Evolutionary conservation across 2,329 filamentous ascomycete genomes (phyloP).

Genomic region (Penicillium psychrosexuale): DNA sequence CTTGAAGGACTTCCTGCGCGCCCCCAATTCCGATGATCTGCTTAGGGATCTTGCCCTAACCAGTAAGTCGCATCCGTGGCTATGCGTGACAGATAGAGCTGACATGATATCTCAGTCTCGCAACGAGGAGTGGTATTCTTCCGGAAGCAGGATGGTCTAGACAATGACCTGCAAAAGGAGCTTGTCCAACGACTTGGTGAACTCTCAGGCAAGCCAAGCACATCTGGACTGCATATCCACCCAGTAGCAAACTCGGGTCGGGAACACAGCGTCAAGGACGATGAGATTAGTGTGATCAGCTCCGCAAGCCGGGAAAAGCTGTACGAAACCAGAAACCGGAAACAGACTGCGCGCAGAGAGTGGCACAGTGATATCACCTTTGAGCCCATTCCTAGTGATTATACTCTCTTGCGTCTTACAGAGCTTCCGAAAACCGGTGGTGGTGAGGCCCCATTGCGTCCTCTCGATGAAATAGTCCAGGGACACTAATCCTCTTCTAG

Average conservation of each 20-base stretch:
- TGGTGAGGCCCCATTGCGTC: constrained; percentile 23
- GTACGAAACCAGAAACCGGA: constrained; percentile 36
- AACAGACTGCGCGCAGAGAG: constrained; percentile 34
- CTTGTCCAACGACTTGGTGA: constrained; percentile 50
- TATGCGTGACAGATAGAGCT: not conserved
- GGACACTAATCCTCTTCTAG: constrained; percentile 13
- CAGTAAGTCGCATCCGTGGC: constrained; percentile 13
- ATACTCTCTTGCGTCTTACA: constrained; percentile 46
- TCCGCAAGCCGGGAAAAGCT: constrained; percentile 41
- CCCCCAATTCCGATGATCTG: constrained; percentile 36
- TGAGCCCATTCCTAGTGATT: constrained; percentile 48
- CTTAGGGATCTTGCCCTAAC: constrained; percentile 37
- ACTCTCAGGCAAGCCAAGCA: constrained; percentile 47
- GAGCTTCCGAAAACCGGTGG: constrained; percentile 45
- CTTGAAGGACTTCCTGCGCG: constrained; percentile 49
- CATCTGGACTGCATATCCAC: constrained; percentile 48
- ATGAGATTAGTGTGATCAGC: constrained; percentile 51
- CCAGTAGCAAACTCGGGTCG: constrained; percentile 49
- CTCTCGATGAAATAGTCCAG: too few relatives aligned
- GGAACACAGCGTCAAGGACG: constrained; percentile 47
- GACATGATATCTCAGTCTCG: constrained; percentile 40
- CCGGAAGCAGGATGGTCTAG: constrained; percentile 50
- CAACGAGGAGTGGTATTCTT: constrained; percentile 55
- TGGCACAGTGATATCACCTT: constrained; percentile 54
- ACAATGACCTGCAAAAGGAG: constrained; percentile 52